Percentiles rank a stretch among this genome's conserved stretches.
These are phyloP conservation scores for Zygoascus hellenicus DNA, from an alignment of 1,139 yeast species.

Conservation along the genomic window DNA sequence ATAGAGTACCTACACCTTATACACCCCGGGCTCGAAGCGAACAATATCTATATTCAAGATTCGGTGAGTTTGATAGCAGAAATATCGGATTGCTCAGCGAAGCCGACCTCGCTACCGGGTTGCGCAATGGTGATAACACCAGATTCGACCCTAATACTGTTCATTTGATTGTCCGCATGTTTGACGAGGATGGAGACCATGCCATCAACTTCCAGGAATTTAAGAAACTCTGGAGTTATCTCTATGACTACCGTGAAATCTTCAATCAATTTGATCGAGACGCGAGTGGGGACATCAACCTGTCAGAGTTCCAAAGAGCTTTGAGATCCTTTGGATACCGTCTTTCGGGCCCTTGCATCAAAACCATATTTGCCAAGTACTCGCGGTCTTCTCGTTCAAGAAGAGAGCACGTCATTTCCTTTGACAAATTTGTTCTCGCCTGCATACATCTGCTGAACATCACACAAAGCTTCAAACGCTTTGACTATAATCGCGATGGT, in stretches of 20 bases:
- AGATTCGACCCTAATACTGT: slow-evolving; percentile 61
- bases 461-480: slow-evolving; percentile 73
- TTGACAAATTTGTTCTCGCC: slow-evolving; percentile 78
- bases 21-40: slow-evolving; percentile 13
- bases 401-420: slow-evolving; percentile 55
- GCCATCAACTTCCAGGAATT: slow-evolving; percentile 60
- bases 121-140: slow-evolving; percentile 57
- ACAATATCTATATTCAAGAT: slow-evolving; percentile 24
- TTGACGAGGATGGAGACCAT: slow-evolving; percentile 47
- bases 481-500: slow-evolving; percentile 71
- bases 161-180: slow-evolving; percentile 58
- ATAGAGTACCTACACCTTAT: slow-evolving; percentile 9
- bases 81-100: slow-evolving; percentile 53
- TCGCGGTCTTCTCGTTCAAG: slow-evolving; percentile 37
- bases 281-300: slow-evolving; percentile 55
- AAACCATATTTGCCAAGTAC: slow-evolving; percentile 56
- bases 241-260: slow-evolving; percentile 64
- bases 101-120: slow-evolving; percentile 54
- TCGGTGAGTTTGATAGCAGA: slow-evolving; percentile 28
- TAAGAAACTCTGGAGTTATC: slow-evolving; percentile 64
- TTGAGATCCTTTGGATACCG: slow-evolving; percentile 66
- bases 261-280: slow-evolving; percentile 60
- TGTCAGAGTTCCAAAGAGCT: slow-evolving; percentile 64
- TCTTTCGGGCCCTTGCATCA: slow-evolving; percentile 55
- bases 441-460: slow-evolving; percentile 70